Base-by-base conservation (phyloP, 805 yeast species). In the Candida silvicultrix region DNA sequence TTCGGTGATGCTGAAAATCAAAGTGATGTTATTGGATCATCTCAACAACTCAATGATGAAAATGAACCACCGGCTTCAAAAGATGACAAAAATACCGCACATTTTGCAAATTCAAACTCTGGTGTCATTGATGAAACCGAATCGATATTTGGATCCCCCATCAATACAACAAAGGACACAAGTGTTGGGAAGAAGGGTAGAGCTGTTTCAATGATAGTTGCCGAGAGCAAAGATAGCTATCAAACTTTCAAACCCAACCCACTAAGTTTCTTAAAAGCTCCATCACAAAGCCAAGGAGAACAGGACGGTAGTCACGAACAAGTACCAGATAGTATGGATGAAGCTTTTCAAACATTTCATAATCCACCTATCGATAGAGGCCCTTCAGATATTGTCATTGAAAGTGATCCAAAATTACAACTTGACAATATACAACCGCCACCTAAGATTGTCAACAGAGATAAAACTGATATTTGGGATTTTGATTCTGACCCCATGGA, bases 381-480 rank as follows among this genome's bases (percentile, higher is more conserved):
- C 2, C 31, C 37, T 11, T 37, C 40, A 2, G 36, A 31, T 15
- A 12, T 31, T 11, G 14, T 23, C 14, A 16, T 28, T 12, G 25
- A 20, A 5, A 28, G 37, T 31, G 22, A 10, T 5, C 21, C 44
- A 28, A 25, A 31, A 19, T n/a, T 14, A 4, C 12, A 16, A 37
- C 19, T 7, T 16, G 38, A 18, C 6, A 16, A 44, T 14, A 25
- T 7, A 23, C 18, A 32, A n/a, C 35, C 6, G n/a, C 10, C 37
- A 36, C 19, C 31, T 15, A 25, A 37, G 15, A 16, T 18, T n/a
- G 18, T 15, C 16, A 31, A 14, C 21, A 34, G n/a, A 34, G 37
- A 14, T 12, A 20, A 38, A 4, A 37, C 36, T 21, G 60, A 59
- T 43, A 46, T 55, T 36, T 59, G 63, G 63, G 60, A 55, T 38